Base-by-base conservation (phyloP, 306 rosid genomes). In the Betula pendula region DNA sequence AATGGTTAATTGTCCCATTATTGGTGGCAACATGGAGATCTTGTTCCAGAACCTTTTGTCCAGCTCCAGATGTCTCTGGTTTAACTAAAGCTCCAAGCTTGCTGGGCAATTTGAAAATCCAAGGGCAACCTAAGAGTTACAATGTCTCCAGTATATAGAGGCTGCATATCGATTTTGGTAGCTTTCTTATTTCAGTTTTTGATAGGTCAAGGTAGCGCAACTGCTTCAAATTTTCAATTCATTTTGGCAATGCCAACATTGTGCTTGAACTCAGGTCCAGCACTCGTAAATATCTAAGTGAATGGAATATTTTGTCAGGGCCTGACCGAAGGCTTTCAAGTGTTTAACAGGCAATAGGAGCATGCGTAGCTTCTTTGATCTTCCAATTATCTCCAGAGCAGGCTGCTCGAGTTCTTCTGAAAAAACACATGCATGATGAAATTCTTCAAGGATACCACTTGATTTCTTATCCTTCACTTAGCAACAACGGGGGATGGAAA, bases 141-240 rank as follows among this genome's bases (percentile, higher is more conserved):
- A 78, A 17, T 4, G 81, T 78, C 71, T 78, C 42, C 65, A 71
- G 24, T 20, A 70, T 63, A 52, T 33, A 52, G 71, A 78, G 71
- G 16, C 20, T 47, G 76, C 76, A 59, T 45, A 78, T 16, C 3
- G 81, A 70, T 16, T 71, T 68, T 2, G 76, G 81, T 8, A 78
- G 77, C 50, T 59, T 38, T 60, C 47, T 60, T 0, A 71, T 71
- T 47, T 71, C 71, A 47, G 76, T 71, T 35, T 22, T 59, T 15
- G 76, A 78, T 16, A 78, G 40, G 68, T 78, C 63, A 15, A 78
- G 81, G 63, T 71, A 71, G 58, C 10, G 76, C 62, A 78, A 60
- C 48, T 70, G 63, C 81, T 78, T 71, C 66, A 71, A 48, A 12
- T 44, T 59, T 42, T 14, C 65, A 38, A 78, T 78, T 29, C 72